A percentile compares a stretch with the other conserved stretches of the same genome.
Conservation (phyloP, 495 filamentous ascomycete genomes). For the Podospora tetraspora region DNA sequence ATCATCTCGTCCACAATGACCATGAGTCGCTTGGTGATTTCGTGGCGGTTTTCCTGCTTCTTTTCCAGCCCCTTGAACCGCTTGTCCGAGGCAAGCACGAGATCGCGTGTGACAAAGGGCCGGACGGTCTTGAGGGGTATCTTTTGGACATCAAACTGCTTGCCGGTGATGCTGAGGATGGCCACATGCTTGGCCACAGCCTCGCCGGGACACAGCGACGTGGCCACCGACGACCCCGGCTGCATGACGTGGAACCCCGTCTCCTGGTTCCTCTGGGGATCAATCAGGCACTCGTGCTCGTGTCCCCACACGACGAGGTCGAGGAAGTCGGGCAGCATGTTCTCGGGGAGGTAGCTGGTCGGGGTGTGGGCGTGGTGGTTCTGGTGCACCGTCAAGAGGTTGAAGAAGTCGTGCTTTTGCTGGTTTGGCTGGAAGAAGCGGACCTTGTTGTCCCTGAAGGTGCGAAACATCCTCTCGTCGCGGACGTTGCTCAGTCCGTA, state of each 20-base stretch:
- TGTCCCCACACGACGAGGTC: constrained; percentile 96
- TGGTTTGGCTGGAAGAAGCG: constrained; percentile 82
- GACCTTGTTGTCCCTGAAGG: constrained; percentile 88
- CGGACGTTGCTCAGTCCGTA: constrained; percentile 96
- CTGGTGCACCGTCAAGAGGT: constrained; percentile 91
- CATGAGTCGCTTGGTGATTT: constrained; percentile 72
- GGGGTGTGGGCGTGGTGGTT: constrained; percentile 90
- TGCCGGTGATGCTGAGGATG: constrained; percentile 76
- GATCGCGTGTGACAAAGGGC: constrained; percentile 83
- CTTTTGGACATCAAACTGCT: constrained; percentile 73
- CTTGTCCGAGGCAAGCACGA: constrained; percentile 69
- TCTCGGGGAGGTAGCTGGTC: constrained; percentile 87
- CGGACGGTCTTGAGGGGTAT: constrained; percentile 82
- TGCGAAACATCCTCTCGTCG: constrained; percentile 89
- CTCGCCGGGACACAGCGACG: constrained; percentile 84
- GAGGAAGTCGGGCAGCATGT: constrained; percentile 86
- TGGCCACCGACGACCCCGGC: constrained; percentile 92
- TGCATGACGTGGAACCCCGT: constrained; percentile 95
- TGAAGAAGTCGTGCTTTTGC: constrained; percentile 92
- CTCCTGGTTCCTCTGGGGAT: constrained; percentile 74
- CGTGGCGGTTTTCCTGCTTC: constrained; percentile 73
- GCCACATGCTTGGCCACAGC: constrained; percentile 87
- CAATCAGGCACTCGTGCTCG: constrained; percentile 93
- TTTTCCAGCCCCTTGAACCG: constrained; percentile 71
- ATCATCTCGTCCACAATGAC: constrained; percentile 79